These are phyloP conservation scores for Phaffomyces antillensis DNA, from an alignment of 805 yeast species.

Conservation along the genomic window DNA sequence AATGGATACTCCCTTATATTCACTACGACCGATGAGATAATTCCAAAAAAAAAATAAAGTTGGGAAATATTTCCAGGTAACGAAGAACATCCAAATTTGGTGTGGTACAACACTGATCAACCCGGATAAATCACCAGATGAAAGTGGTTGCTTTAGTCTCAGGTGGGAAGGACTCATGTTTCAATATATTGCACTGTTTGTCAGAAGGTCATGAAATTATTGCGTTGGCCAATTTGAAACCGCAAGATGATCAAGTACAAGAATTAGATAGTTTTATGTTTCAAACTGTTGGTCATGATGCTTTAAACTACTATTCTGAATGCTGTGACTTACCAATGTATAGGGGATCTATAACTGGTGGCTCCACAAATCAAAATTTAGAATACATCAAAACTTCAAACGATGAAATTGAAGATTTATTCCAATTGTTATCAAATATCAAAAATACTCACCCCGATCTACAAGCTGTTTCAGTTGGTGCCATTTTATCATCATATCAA, in stretches of 20 bases:
- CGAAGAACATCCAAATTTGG: too few species aligned
- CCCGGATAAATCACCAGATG: conserved; percentile 36
- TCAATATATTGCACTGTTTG: conserved; percentile 80
- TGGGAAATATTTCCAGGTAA: too few species aligned
- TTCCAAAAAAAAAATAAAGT: too few species aligned
- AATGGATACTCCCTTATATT: too few species aligned
- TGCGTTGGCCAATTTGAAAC: conserved; percentile 81
- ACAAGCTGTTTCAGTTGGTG: conserved; percentile 90
- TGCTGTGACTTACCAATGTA: conserved; percentile 80
- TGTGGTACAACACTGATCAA: too few species aligned
- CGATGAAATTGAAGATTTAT: conserved; percentile 89
- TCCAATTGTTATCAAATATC: conserved; percentile 42
- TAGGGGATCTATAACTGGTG: conserved; percentile 56
- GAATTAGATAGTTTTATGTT: conserved; percentile 96
- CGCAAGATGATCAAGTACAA: conserved; percentile 40
- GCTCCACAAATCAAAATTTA: conserved; percentile 53
- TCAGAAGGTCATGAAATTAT: conserved; percentile 77
- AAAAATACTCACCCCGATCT: conserved; percentile 55
- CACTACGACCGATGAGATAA: too few species aligned
- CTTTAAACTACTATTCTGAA: conserved; percentile 54
- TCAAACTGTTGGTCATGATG: conserved; percentile 93
- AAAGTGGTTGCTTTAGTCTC: conserved; percentile 87
- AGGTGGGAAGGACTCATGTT: conserved; percentile 96
- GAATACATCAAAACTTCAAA: conserved; percentile 62
- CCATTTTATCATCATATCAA: conserved; percentile 92